Evolutionary conservation across 495 filamentous ascomycete genomes (phyloP).

Genomic region (Podospora pseudoanserina): DNA sequence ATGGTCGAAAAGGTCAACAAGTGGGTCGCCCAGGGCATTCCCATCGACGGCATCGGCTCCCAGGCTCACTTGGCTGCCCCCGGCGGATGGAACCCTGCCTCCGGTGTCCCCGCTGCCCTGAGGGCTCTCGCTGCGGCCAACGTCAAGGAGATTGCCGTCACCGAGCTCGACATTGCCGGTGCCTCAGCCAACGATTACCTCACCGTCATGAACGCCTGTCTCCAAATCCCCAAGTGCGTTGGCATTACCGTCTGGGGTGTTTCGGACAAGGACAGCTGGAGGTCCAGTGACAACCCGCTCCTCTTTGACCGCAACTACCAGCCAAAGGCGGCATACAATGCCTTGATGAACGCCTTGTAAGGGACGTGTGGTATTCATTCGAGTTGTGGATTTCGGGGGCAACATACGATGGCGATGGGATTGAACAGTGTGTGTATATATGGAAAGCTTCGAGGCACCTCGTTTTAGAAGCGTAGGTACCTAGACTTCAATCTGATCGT

Average conservation of each 20-base stretch:
- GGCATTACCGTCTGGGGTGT: slow-evolving; percentile 82
- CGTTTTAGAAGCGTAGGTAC: too few relatives aligned
- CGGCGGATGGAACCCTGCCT: slow-evolving; percentile 39
- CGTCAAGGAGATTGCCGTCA: slow-evolving; percentile 56
- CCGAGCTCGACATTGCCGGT: slow-evolving; percentile 63
- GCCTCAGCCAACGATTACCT: slow-evolving; percentile 58
- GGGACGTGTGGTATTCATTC: too few relatives aligned
- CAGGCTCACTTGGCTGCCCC: slow-evolving; percentile 53
- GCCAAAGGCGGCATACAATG: slow-evolving; percentile 62
- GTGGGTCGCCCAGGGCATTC: slow-evolving; percentile 61
- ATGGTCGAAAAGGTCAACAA: slow-evolving; percentile 63
- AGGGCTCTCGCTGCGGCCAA: slow-evolving; percentile 52
- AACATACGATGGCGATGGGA: too few relatives aligned
- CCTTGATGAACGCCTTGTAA: slow-evolving; percentile 49
- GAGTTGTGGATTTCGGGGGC: too few relatives aligned
- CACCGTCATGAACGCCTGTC: slow-evolving; percentile 60
- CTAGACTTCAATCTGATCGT: too few relatives aligned
- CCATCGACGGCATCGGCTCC: slow-evolving; percentile 71
- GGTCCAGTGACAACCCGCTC: slow-evolving; percentile 54
- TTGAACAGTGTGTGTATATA: too few relatives aligned
- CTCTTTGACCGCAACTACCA: slow-evolving; percentile 62
- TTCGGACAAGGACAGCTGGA: slow-evolving; percentile 65
- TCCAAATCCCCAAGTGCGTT: slow-evolving; percentile 61
- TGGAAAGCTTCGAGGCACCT: too few relatives aligned
- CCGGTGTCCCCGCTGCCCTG: slow-evolving; percentile 49